Base-by-base conservation (phyloP, 2,329 filamentous ascomycete genomes). In the Basipetospora sp. region DNA sequence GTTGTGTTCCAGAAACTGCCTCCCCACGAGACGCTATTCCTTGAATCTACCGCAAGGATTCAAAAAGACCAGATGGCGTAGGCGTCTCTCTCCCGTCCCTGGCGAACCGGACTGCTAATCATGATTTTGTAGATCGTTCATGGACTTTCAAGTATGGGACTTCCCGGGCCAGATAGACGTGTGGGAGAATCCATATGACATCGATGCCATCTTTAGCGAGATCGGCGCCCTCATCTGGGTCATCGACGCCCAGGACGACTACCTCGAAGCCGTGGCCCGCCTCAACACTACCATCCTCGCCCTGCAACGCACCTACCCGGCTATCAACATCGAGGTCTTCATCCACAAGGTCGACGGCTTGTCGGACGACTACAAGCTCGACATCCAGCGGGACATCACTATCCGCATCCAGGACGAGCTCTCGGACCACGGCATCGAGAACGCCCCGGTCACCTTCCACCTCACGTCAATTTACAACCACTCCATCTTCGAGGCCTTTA, bases 1-100 rank as follows among this genome's bases (percentile, higher is more conserved):
- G 92, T 98, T 34, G 88, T 98, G n/a, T 96, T 98, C 52, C 87
- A 96, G 60, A 98, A 98, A 56, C 77, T 96, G 53, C 85, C 88
- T 3, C 87, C 90, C 2, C 92, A 83, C 48, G 92, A 98, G 62
- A 96, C 90, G 0, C 63, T 98, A 13, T 98, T 94, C 51, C 71
- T 98, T 14, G 90, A 96, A 57, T 93, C 90, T 1, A 98, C 90
- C 4, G 87, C 86, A 8, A 74, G 83, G 22, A 92, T 96, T 45
- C 86, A 94, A 53, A 94, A 93, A 53, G 86, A 94, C 48, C 84
- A 82, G 3, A 87, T 96, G 68, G 84, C 90, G 87, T 94, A 58
- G 62, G 84, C 4, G 13, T 28, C 8, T 10, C 15, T 9, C 18
- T 8, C 29, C 15, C 26, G 22, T 11, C 50, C 17, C 17, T 15